Conservation (phyloP, 148 eudicot genomes). For the Chenopodium berlandieri region DNA sequence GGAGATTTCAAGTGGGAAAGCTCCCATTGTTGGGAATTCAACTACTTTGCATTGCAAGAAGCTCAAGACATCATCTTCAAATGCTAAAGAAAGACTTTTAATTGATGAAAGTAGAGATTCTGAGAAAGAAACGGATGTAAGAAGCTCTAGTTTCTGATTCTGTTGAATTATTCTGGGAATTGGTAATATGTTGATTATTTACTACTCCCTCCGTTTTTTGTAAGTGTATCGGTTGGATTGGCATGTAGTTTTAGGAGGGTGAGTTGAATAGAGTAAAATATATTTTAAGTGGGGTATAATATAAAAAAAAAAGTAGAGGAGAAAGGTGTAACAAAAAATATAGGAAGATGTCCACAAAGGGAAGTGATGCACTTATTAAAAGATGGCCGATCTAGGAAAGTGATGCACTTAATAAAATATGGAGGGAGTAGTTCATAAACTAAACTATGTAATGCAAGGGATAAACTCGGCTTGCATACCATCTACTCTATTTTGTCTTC, state of each 20-base stretch:
- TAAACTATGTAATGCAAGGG: background rate
- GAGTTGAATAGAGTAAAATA: too few relatives aligned
- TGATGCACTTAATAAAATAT: too few relatives aligned
- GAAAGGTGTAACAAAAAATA: too few relatives aligned
- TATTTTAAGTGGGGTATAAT: too few relatives aligned
- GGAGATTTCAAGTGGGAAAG: slow-evolving; percentile 28
- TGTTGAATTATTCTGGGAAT: background rate
- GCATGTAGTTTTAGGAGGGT: too few relatives aligned
- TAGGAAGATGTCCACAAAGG: too few relatives aligned
- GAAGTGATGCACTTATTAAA: too few relatives aligned
- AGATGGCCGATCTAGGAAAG: too few relatives aligned
- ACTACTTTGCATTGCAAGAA: slow-evolving; percentile 39
- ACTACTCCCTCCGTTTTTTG: background rate
- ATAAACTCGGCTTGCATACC: background rate
- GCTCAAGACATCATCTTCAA: slow-evolving; percentile 37
- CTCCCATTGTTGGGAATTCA: slow-evolving; percentile 12
- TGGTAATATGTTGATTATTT: background rate
- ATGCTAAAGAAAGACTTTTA: slow-evolving; percentile 13
- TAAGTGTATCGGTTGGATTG: too few relatives aligned
- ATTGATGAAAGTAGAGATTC: slow-evolving; percentile 25
- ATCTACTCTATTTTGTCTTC: background rate
- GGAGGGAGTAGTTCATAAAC: too few relatives aligned
- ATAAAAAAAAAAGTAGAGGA: too few relatives aligned
- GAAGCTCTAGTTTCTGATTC: background rate
- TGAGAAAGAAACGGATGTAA: slow-evolving; percentile 34